phyloP scores from a whole-genome alignment of 1,284 basidiomycete species.

The Polyporus tsugae region DNA sequence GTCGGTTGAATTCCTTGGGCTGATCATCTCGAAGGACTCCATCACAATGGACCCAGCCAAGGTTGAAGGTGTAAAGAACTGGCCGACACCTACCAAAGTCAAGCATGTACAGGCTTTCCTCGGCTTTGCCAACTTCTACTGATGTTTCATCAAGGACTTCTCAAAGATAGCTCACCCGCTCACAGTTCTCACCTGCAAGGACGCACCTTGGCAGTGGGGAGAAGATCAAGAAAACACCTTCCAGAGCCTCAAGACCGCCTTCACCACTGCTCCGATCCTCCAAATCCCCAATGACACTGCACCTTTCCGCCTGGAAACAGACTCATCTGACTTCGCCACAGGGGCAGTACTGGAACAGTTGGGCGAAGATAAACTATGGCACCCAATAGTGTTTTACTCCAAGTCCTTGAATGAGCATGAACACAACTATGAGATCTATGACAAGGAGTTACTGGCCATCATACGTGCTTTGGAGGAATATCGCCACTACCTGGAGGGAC shows the following conservation, averaged over 20 bases:
- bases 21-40: background rate
- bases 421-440: slow-evolving; percentile 47
- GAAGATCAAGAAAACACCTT: slow-evolving; percentile 37
- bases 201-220: slow-evolving; percentile 32
- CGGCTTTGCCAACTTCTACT: slow-evolving; percentile 30
- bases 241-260: slow-evolving; percentile 33
- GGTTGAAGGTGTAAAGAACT: slow-evolving; percentile 13
- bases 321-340: slow-evolving; percentile 19
- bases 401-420: slow-evolving; percentile 12
- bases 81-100: slow-evolving; percentile 28
- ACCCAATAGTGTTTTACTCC: slow-evolving; percentile 22
- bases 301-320: background rate
- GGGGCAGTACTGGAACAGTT: slow-evolving; percentile 21
- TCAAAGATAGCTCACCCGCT: slow-evolving; percentile 41
- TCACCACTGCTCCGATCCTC: background rate
- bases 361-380: slow-evolving; percentile 20
- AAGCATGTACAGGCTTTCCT: slow-evolving; percentile 23
- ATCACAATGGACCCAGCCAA: slow-evolving; percentile 20
- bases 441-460: slow-evolving; percentile 50
- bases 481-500: slow-evolving; percentile 43
- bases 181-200: slow-evolving; percentile 24
- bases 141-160: slow-evolving; percentile 43
- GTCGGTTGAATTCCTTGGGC: slow-evolving; percentile 33
- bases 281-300: background rate
- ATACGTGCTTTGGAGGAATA: slow-evolving; percentile 42